Evolutionary conservation across 192 early-diverging fungal species (phyloP), one percentile per base, ranked within the genome.

Genomic region (Chytriomyces sp.): DNA sequence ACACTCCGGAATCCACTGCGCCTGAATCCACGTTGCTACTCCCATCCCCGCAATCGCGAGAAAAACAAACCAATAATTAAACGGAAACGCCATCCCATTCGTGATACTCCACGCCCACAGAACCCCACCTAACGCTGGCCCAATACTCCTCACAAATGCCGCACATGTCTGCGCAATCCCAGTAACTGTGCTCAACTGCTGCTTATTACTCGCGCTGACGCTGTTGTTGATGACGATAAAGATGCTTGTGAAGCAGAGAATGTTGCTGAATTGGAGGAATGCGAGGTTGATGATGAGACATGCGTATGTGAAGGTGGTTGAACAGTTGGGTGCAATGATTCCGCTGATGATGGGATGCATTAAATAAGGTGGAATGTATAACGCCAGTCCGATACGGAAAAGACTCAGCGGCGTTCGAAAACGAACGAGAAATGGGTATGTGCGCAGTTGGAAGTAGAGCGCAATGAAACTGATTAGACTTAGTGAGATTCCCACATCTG

Each of bases 61-160:
- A 59, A 72, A 72, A 7, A 72, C 69, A 50, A 72, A 72, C 69
- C 69, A 72, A 60, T 72, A 72, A 35, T 72, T 72, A 50, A 72
- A 72, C 18, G 69, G 69, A 35, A 72, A 72, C 9, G 18, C n/a
- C 16, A 59, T 45, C 16, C n/a, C 28, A 44, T 72, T 72, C 5
- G 45, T 72, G 7, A 72, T n/a, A 5, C 69, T 72, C 69, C 69
- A 72, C 16, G 69, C 69, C 69, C 69, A 72, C 16, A 72, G 18
- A 72, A 72, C 59, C 2, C 69, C 69, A 28, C 69, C 69, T 2
- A 72, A 5, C 45, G 69, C 69, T 45, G 69, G 69, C 11, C 69
- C 69, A 28, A 72, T 72, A 50, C 69, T 72, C 28, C 69, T 9
- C 8, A 72, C 69, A 60, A 72, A 72, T 2, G 69, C 69, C 23